phyloP scores from a whole-genome alignment of 768 basidiomycete species.

The Tremella fuciformis region DNA sequence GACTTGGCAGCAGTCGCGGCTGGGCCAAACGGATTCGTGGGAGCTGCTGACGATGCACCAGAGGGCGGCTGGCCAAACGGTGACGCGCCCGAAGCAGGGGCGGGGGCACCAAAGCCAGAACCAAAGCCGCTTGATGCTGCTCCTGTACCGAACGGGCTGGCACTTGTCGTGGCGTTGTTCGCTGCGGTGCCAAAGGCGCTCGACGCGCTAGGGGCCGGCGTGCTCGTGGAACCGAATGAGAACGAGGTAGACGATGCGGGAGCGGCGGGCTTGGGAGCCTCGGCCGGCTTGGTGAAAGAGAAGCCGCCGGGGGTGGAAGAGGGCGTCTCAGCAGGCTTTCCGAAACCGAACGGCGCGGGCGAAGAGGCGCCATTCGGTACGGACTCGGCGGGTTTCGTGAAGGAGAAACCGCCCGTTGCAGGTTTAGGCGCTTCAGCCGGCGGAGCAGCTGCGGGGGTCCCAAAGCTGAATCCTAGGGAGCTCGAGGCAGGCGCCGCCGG shows the following conservation, averaged over 20 bases:
- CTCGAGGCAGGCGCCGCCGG: conserved; percentile 4
- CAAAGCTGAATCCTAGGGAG: no score
- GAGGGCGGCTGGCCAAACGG: background rate
- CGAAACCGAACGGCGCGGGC: conserved; percentile 9
- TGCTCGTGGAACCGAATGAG: conserved; percentile 5
- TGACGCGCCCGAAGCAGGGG: background rate
- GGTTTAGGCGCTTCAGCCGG: background rate
- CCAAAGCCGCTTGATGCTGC: background rate
- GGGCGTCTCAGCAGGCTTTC: conserved; percentile 9
- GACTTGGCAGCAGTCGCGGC: background rate
- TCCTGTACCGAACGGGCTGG: background rate
- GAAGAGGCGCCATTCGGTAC: background rate
- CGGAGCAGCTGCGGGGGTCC: background rate
- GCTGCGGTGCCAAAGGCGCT: conserved; percentile 8
- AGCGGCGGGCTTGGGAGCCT: conserved; percentile 3
- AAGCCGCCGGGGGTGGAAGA: conserved; percentile 5
- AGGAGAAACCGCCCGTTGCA: background rate
- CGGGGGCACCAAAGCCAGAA: conserved; percentile 1
- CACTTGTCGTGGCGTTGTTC: background rate
- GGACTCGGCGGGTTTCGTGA: background rate
- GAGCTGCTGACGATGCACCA: background rate
- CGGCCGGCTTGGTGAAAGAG: conserved; percentile 1
- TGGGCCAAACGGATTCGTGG: background rate
- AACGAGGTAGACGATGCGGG: background rate
- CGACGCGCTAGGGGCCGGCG: conserved; percentile 3